Evolutionary conservation across 345 rosid species (phyloP).

Genomic region (Salix koriyanagi): DNA sequence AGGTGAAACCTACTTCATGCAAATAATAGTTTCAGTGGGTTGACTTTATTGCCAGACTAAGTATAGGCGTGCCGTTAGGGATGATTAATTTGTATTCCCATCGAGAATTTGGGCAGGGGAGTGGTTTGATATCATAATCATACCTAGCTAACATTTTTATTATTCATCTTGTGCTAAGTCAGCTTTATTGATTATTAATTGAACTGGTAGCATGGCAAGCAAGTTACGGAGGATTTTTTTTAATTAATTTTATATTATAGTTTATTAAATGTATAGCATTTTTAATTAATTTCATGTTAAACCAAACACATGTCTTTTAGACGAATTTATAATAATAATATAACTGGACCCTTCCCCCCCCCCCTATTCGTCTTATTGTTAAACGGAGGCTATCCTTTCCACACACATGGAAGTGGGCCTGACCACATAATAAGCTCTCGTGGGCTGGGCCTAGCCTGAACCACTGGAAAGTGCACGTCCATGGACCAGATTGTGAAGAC

Average conservation of each 20-base stretch:
- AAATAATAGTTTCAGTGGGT: neutral
- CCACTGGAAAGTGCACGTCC: neutral
- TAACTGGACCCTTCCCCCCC: too few species aligned
- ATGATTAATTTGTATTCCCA: neutral
- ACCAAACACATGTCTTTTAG: too few species aligned
- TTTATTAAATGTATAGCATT: too few species aligned
- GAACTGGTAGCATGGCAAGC: neutral
- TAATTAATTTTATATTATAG: too few species aligned
- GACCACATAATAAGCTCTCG: too few species aligned
- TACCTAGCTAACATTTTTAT: neutral
- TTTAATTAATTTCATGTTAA: too few species aligned
- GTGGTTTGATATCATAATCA: slow-evolving; percentile 7
- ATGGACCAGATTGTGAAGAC: neutral
- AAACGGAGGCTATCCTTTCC: neutral
- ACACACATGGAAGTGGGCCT: neutral
- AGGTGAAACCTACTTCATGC: slow-evolving; percentile 2
- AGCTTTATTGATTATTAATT: neutral
- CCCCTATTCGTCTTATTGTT: neutral
- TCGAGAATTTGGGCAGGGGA: neutral
- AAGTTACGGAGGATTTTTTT: too few species aligned
- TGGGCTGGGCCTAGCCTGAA: neutral
- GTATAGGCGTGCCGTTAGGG: neutral
- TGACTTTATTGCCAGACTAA: neutral
- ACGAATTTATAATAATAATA: too few species aligned
- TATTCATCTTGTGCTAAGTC: neutral